Conservation (phyloP, 1,284 basidiomycete genomes). For the Chalciporus piperatoides region DNA sequence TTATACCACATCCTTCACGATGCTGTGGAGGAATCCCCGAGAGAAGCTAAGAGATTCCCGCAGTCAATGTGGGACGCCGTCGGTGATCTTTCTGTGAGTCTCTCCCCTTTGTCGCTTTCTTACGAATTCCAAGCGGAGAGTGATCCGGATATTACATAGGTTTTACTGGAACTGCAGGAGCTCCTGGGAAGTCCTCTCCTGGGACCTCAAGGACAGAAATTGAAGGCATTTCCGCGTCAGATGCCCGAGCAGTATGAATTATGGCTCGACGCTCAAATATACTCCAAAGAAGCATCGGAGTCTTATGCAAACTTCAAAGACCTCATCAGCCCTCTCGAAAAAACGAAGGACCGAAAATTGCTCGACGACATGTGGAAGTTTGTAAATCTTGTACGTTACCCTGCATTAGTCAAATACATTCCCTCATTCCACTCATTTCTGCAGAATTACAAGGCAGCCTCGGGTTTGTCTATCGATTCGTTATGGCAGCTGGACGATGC, state of each 20-base stretch:
- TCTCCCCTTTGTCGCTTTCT: constrained; percentile 41
- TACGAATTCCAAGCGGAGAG: background rate
- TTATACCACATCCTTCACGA: constrained; percentile 64
- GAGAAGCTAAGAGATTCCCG: constrained; percentile 67
- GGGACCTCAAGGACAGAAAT: constrained; percentile 46
- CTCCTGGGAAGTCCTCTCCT: constrained; percentile 57
- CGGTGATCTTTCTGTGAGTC: constrained; percentile 68
- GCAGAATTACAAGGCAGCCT: constrained; percentile 56
- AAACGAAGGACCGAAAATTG: constrained; percentile 44
- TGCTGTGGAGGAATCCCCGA: constrained; percentile 64
- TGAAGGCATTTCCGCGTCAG: constrained; percentile 44
- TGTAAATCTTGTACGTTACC: constrained; percentile 48
- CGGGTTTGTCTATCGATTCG: constrained; percentile 52
- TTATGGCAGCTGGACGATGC: constrained; percentile 63
- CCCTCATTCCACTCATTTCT: background rate
- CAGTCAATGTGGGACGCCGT: constrained; percentile 73
- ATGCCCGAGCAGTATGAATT: constrained; percentile 56
- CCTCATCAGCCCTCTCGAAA: constrained; percentile 55
- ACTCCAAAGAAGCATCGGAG: constrained; percentile 54
- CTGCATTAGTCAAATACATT: background rate
- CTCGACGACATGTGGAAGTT: constrained; percentile 62
- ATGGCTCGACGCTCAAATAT: constrained; percentile 64
- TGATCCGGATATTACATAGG: constrained; percentile 34
- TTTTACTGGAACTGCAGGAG: constrained; percentile 58
- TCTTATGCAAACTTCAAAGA: constrained; percentile 50